Evolutionary conservation across 306 rosid genomes (phyloP), one percentile per base, ranked within the genome.

Genomic region (Begonia fuchsioides): DNA sequence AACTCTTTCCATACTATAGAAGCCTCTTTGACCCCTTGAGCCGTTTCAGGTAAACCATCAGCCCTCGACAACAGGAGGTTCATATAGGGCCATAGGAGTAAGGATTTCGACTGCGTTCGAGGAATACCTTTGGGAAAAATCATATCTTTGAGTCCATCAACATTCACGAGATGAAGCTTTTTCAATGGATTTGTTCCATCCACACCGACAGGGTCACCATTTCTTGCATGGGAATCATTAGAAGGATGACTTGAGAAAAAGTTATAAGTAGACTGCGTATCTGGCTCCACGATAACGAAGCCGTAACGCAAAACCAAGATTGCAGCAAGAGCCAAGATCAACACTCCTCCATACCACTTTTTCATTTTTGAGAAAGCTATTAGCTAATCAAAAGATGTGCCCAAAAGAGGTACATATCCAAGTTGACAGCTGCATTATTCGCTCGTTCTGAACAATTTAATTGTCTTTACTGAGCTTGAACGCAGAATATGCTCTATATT

Each of bases 1-100:
- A 88, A 66, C 17, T 76, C 80, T 64, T 75, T 76, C 96, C 96
- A 88, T 3, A 79, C 93, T 20, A 72, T 56, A 38, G 93, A 80
- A 48, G 94, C 96, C 79, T 88, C 95, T 68, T 76, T 78, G 38
- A 88, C 79, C 68, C 96, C 95, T 70, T 76, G 86, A 63, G 69
- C 72, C 17, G 87, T 76, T 59, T 72, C 93, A 47, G 88, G 83
- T 70, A 88, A 71, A 68, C 83, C 66, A 64, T 88, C 96, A 3
- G 86, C 72, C 70, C 96, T 74, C 1, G 90, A 76, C 43, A 88
- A 71, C 53, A 88, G 55, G 57, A 64, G 45, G 38, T 43, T 75
- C 74, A 88, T 51, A 58, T 62, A 71, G 64, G 64, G 55, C 95
- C 96, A 88, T 50, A 68, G 69, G 56, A 71, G 86, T 79, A 87